phyloP scores from a whole-genome alignment of 331 rosid species.

The Dryas integrifolia region DNA sequence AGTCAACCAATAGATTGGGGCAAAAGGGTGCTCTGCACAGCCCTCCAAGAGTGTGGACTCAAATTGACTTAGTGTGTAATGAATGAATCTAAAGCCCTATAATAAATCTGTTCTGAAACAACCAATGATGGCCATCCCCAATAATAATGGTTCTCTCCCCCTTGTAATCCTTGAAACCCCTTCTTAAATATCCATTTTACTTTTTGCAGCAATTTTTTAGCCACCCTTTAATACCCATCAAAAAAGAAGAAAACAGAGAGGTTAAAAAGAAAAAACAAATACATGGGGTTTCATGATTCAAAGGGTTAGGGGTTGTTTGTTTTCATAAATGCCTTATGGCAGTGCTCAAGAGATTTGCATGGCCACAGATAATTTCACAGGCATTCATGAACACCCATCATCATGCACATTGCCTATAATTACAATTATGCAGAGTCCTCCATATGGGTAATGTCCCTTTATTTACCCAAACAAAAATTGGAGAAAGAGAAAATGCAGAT shows the following conservation, averaged over 20 bases:
- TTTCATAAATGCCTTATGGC: conserved; percentile 64
- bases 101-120: conserved; percentile 65
- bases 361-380: conserved; percentile 45
- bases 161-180: conserved; percentile 13
- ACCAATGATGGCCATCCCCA: conserved; percentile 83
- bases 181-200: conserved; percentile 43
- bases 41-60: conserved; percentile 37
- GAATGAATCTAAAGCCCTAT: conserved; percentile 34
- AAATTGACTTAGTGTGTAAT: conserved; percentile 3
- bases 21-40: conserved; percentile 41
- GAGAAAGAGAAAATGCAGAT: conserved; percentile 16
- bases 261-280: not conserved
- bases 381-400: conserved; percentile 85
- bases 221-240: conserved; percentile 3
- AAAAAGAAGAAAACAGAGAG: conserved; percentile 6
- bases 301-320: conserved; percentile 37
- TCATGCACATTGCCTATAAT: conserved; percentile 78
- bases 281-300: conserved; percentile 42
- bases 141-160: conserved; percentile 56
- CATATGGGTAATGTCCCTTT: conserved; percentile 43
- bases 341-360: conserved; percentile 57
- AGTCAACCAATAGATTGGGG: conserved; percentile 40
- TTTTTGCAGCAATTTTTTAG: conserved; percentile 39
- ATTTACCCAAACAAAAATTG: conserved; percentile 14
- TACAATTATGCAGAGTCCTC: conserved; percentile 71